A percentile compares a stretch with the other conserved stretches of the same genome.
Conservation (phyloP, 1,139 yeast species). For the Yamadazyma friedrichii region DNA sequence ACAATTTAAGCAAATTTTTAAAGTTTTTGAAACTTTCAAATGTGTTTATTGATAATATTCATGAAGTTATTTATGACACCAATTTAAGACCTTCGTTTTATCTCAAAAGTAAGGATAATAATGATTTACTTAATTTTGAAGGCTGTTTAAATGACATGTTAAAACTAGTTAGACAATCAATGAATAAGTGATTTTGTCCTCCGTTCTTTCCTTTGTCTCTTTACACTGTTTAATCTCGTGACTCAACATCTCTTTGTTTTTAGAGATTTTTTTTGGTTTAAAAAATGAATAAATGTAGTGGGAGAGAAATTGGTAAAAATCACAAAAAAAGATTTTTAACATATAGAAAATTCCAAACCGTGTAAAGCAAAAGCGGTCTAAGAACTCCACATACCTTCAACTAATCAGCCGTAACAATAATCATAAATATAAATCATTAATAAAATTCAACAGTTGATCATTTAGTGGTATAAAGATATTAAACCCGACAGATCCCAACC, state of each 20-base stretch:
- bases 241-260: background rate
- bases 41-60: conserved; percentile 29
- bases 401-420: no score
- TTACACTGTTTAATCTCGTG: background rate
- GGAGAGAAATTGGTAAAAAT: no score
- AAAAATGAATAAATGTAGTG: no score
- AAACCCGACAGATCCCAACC: no score
- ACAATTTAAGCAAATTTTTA: conserved; percentile 25
- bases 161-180: background rate
- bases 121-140: conserved; percentile 16
- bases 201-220: no score
- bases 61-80: conserved; percentile 19
- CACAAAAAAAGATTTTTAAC: background rate
- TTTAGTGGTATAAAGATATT: no score
- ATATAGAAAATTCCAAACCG: no score
- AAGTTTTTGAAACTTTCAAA: conserved; percentile 22
- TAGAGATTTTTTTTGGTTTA: background rate
- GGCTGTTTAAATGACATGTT: conserved; percentile 24
- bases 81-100: conserved; percentile 17
- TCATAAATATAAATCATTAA: no score
- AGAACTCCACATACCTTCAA: no score
- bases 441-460: no score
- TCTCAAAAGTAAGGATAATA: conserved; percentile 13
- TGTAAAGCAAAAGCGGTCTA: no score
- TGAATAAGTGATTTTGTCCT: background rate